Base-by-base conservation (phyloP, 164 flowering plant species). In the Sextonia rubra region DNA sequence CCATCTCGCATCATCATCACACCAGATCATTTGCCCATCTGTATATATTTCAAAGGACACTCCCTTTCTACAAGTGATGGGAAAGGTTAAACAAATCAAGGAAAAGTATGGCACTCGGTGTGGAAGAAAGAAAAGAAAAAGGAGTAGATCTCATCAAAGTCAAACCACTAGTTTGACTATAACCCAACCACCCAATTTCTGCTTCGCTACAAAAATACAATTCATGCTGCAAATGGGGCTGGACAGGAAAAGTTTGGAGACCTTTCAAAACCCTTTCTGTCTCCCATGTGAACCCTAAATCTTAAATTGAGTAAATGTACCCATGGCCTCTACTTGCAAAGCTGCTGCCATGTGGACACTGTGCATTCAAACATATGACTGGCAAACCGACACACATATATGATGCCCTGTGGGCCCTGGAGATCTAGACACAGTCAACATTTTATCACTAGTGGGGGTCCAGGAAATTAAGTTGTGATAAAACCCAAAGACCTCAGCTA, bases 101-200 rank as follows among this genome's bases (percentile, higher is more conserved):
- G 44, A 37, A 37, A 37, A 9, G 44, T 37, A 37, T 37, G 5
- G 44, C 44, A 37, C 25, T 24, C 7, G 8, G 25, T 61, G 64
- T 37, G 0, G 8, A 37, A 37, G 44, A 2, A 61, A 22, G 27
- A 12, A 61, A 61, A 58, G 62, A 9, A 5, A 61, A 61, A 5
- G 22, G 22, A 22, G 22, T 22, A 8, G 12, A 32, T 22, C 5
- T 22, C 26, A 22, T 26, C 3, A 44, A 12, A 66, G 69, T 66
- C 69, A 66, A 37, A 8, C 69, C 27, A 37, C 27, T 8, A 66
- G 69, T 66, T 66, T 66, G 69, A 66, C 37, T 32, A 44, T 6
- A n/a, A 24, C 25, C 12, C 47, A 64, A 37, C 69, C 37, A n/a
- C 52, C 18, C 48, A 66, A 66, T 32, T 66, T 66, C 69, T 44